Percentiles rank a stretch among this genome's conserved stretches.
phyloP scores from a whole-genome alignment of 306 rosid species.

The Glycyrrhiza uralensis region DNA sequence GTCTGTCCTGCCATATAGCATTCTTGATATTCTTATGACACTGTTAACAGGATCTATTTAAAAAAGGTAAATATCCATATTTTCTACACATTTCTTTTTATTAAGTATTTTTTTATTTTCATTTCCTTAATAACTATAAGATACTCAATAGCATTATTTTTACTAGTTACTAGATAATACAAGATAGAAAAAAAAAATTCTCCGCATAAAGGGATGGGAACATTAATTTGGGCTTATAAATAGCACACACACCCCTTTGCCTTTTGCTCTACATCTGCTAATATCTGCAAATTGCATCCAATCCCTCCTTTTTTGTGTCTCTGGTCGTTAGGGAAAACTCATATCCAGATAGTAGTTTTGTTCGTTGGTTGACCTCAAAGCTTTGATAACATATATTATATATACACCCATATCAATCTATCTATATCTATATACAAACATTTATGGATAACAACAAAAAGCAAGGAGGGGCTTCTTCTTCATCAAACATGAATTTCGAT shows the following conservation, averaged over 20 bases:
- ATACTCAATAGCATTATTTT: too few relatives aligned
- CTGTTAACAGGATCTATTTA: too few relatives aligned
- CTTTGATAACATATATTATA: too few relatives aligned
- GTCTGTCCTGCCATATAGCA: too few relatives aligned
- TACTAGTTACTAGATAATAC: too few relatives aligned
- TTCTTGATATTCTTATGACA: too few relatives aligned
- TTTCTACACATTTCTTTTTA: too few relatives aligned
- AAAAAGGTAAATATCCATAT: too few relatives aligned
- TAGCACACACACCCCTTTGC: conserved; percentile 16
- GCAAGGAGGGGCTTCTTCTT: conserved; percentile 36
- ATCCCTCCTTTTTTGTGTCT: conserved; percentile 3
- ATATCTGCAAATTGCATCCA: conserved; percentile 38
- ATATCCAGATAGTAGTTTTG: conserved; percentile 38
- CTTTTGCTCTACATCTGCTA: conserved; percentile 33
- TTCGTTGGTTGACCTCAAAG: conserved; percentile 19
- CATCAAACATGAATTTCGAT: conserved; percentile 52
- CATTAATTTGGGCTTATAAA: conserved; percentile 37
- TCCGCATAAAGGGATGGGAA: background rate
- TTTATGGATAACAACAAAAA: conserved; percentile 44
- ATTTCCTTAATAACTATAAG: too few relatives aligned
- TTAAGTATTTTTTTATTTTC: too few relatives aligned
- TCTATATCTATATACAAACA: background rate
- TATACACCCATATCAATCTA: background rate
- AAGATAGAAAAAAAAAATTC: too few relatives aligned
- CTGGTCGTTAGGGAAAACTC: conserved; percentile 36